phyloP scores from a whole-genome alignment of 2,329 filamentous ascomycete species.

The Pseudopithomyces chartarum region DNA sequence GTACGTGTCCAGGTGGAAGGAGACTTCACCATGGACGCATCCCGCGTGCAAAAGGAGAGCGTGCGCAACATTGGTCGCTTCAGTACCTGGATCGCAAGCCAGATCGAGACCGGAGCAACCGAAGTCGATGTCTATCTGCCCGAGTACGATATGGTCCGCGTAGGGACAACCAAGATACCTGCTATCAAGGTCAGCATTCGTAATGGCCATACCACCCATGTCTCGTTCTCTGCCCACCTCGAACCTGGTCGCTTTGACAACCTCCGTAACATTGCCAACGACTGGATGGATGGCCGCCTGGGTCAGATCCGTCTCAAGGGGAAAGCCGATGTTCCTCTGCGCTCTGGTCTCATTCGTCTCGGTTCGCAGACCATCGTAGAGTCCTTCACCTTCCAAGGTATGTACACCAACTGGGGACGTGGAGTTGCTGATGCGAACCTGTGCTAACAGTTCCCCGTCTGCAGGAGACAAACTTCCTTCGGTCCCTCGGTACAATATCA shows the following conservation, averaged over 20 bases:
- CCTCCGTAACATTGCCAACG: slow-evolving; percentile 79
- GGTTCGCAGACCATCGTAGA: slow-evolving; percentile 78
- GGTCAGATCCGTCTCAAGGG: slow-evolving; percentile 73
- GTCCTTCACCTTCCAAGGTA: slow-evolving; percentile 81
- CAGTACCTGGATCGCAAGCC: slow-evolving; percentile 78
- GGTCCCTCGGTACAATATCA: slow-evolving; percentile 82
- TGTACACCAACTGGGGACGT: slow-evolving; percentile 52
- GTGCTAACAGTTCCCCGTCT: slow-evolving; percentile 16
- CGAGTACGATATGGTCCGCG: slow-evolving; percentile 75
- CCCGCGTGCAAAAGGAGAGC: slow-evolving; percentile 71
- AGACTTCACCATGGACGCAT: slow-evolving; percentile 79
- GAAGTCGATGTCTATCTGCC: slow-evolving; percentile 79
- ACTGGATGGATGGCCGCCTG: slow-evolving; percentile 84
- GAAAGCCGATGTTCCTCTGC: slow-evolving; percentile 73
- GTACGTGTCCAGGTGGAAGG: slow-evolving; percentile 81
- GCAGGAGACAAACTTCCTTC: slow-evolving; percentile 68
- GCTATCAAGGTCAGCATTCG: slow-evolving; percentile 75
- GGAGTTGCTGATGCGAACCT: slow-evolving; percentile 56
- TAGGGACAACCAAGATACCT: slow-evolving; percentile 79
- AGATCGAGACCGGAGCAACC: slow-evolving; percentile 75
- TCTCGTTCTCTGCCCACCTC: slow-evolving; percentile 81
- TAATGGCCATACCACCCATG: slow-evolving; percentile 74
- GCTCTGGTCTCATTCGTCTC: slow-evolving; percentile 78
- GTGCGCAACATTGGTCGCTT: slow-evolving; percentile 77
- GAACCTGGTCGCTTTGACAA: slow-evolving; percentile 76